Base-by-base conservation (phyloP, 2,329 filamentous ascomycete genomes). In the Penicillium palitans region DNA sequence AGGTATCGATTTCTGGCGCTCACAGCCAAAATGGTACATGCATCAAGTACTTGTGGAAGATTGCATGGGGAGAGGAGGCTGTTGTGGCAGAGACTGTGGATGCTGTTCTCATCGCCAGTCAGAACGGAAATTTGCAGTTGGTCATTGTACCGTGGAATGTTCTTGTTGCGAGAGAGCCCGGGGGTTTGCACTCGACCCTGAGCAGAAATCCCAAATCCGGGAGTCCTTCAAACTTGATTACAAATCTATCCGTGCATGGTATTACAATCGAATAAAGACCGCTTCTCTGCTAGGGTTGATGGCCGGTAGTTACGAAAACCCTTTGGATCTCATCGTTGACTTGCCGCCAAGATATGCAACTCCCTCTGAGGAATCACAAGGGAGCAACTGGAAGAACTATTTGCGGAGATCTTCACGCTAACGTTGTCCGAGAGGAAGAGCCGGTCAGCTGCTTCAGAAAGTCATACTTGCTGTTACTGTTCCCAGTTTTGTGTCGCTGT, bases 11-110 rank as follows among this genome's bases (percentile, higher is more conserved):
- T 40, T 42, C 31, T 59, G 52, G 46, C 52, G 57, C 8, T 51
- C 52, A 55, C 40, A 55, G 42, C 52, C 52, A 33, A 49, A 39
- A 47, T 59, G 52, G 56, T 58, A 58, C 5, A 54, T 58, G n/a
- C 52, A 59, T 51, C 24, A 17, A 29, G 37, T 45, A 10, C 45
- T 59, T 56, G 8, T 17, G 5, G 29, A 56, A 37, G 52, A 59
- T 54, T 59, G 52, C 24, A 17, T 25, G 3, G 31, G 39, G 17
- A 50, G 52, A 24, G 35, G 33, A 24, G 57, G 52, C n/a, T 59
- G 52, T 35, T 56, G 52, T 44, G 31, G n/a, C 4, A 45, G 51
- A 40, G 29, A 33, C 50, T 58, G 44, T 42, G 27, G 49, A 42
- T 52, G 37, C 37, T 52, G 37, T 42, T 52, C 48, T 41, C 7